Evolutionary conservation across 83 land plant species (phyloP), one percentile per base, ranked within the genome.

Genomic region (Larix sibirica): DNA sequence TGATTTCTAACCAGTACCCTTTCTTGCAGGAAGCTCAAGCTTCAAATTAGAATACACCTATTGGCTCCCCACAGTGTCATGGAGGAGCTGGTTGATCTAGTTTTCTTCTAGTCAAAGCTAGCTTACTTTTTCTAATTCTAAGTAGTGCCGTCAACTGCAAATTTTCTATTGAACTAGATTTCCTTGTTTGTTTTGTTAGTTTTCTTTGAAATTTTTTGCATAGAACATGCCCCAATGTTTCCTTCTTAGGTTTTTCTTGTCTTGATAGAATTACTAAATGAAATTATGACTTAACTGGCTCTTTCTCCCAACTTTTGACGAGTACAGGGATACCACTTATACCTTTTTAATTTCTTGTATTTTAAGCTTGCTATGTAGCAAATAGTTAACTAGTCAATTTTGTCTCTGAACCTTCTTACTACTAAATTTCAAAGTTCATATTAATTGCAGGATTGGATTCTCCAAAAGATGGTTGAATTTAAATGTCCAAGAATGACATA

Each of bases 11-110:
- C 24, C 85, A 74, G 71, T 69, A 85, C 42, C 74, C 85, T 31
- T 82, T 74, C 61, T 40, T 85, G 40, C 87, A 85, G 67, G 87
- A 85, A 66, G 42, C 83, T 16, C 47, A 85, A 47, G 87, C 87
- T 26, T 85, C 87, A 40, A 85, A 85, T 63, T 74, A 85, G 36
- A 85, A 85, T 62, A 85, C 87, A 8, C 87, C 87, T 6, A 74
- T 85, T 31, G 87, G 87, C 71, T 83, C 85, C 50, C 83, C 85
- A 31, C 85, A 83, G n/a, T 80, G 80, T 40, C 80, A 83, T 76
- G 83, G 83, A 56, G 83, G 83, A 66, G 13, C 56, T 50, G 68
- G 68, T 44, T 81, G 56, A 81, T 79, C 26, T 40, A 6, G 70
- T 80, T 13, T 54, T 54, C 17, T 50, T 76, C 33, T 12, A 12